A percentile compares a stretch with the other conserved stretches of the same genome.
Conservation (phyloP, 257 asterid species). For the Coffea canephora region DNA sequence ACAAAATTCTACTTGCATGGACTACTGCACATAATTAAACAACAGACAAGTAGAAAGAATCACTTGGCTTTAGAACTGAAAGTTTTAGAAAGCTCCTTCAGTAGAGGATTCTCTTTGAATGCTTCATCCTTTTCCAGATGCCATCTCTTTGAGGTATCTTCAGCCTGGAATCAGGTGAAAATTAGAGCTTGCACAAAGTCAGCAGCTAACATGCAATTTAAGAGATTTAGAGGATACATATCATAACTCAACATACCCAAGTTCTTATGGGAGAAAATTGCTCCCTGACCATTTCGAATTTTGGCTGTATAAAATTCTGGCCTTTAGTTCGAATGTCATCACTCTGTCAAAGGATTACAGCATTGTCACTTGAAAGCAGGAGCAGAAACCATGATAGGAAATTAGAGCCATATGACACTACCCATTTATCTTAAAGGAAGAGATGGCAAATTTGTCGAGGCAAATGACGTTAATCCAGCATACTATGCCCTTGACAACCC, state of each 20-base stretch:
- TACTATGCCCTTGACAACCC: neutral
- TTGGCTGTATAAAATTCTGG: constrained; percentile 61
- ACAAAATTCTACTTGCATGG: neutral
- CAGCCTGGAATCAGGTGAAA: constrained; percentile 44
- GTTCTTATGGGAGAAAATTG: constrained; percentile 55
- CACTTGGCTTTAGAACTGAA: constrained; percentile 52
- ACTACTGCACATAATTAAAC: neutral
- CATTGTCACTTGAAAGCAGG: neutral
- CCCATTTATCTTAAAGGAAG: no score
- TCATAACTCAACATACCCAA: constrained; percentile 45
- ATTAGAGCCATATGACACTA: no score
- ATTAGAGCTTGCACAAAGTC: neutral
- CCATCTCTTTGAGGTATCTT: constrained; percentile 57
- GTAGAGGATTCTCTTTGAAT: constrained; percentile 53
- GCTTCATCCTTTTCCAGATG: constrained; percentile 48
- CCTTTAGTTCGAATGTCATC: constrained; percentile 67
- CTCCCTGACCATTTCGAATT: constrained; percentile 48
- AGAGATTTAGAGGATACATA: neutral
- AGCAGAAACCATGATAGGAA: neutral
- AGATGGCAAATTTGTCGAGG: no score
- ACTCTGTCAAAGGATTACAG: constrained; percentile 34
- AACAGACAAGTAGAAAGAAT: neutral
- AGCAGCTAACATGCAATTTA: constrained; percentile 8
- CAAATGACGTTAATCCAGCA: neutral
- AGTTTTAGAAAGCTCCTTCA: constrained; percentile 67